These are phyloP conservation scores for Hypoxylon cercidicola DNA, from an alignment of 495 filamentous ascomycete genomes.

Conservation along the genomic window DNA sequence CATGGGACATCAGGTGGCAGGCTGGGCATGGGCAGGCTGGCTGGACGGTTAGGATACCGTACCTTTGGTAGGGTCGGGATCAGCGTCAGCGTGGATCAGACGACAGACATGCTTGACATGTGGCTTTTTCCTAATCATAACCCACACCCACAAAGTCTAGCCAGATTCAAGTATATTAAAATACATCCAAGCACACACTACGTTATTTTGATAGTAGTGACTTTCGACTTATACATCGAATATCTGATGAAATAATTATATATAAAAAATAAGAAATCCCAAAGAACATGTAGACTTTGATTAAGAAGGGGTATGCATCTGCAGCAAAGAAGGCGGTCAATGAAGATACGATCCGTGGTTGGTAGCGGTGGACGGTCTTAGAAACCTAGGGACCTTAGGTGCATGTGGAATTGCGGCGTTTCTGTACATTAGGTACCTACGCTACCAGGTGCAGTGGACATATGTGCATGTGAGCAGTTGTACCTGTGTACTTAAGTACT, in stretches of 20 bases:
- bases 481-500: no score
- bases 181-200: no score
- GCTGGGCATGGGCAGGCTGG: background rate
- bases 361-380: no score
- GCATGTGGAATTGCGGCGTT: no score
- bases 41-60: background rate
- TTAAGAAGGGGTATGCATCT: conserved; percentile 1
- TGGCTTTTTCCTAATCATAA: conserved; percentile 9
- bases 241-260: background rate
- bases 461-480: no score
- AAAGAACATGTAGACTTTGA: background rate
- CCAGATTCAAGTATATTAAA: no score
- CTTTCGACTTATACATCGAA: no score
- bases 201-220: no score
- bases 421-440: no score
- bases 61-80: conserved; percentile 11
- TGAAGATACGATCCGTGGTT: background rate
- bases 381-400: no score
- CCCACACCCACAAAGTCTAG: no score
- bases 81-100: conserved; percentile 33
- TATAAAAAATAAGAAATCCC: background rate
- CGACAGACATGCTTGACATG: conserved; percentile 14
- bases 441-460: no score
- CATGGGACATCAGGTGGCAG: background rate
- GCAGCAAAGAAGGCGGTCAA: conserved; percentile 1